Evolutionary conservation across 257 asterid genomes (phyloP).

Genomic region (Salvia rosmarinus): DNA sequence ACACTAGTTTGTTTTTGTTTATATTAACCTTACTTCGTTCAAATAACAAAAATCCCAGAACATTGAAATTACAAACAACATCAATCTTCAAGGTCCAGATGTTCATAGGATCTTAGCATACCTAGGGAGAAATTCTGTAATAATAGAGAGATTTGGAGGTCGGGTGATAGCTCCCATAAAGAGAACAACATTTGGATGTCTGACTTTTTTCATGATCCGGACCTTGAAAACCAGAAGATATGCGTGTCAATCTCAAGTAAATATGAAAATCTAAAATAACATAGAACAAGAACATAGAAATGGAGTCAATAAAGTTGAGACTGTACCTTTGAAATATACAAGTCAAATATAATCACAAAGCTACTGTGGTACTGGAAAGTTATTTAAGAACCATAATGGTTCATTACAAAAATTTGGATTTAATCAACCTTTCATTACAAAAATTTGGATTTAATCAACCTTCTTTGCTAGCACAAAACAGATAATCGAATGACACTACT

Average conservation of each 20-base stretch:
- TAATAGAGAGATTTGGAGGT: conserved; percentile 91
- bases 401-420: neutral
- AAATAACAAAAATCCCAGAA: conserved; percentile 5
- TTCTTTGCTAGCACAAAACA: neutral
- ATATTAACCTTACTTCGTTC: conserved; percentile 15
- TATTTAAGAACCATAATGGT: neutral
- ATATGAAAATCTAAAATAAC: conserved; percentile 5
- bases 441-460: neutral
- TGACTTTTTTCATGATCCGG: conserved; percentile 79
- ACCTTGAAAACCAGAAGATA: conserved; percentile 57
- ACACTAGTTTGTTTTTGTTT: neutral
- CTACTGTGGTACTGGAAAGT: conserved; percentile 1
- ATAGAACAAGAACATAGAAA: conserved; percentile 19
- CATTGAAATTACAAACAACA: conserved; percentile 22
- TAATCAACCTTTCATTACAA: neutral
- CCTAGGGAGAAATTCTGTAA: conserved; percentile 97
- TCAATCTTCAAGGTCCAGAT: conserved; percentile 5
- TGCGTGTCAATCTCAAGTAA: conserved; percentile 31
- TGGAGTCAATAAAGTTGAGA: conserved; percentile 10
- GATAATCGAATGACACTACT: too few relatives aligned
- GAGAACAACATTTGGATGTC: conserved; percentile 95
- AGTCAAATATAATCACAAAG: conserved; percentile 7
- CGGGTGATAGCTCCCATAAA: conserved; percentile 99
- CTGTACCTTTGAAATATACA: conserved; percentile 3
- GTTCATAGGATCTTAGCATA: conserved; percentile 43